Evolutionary conservation across 352 stramenopile species (phyloP), one percentile per base, ranked within the genome.

Genomic region (Plasmopara halstedii): DNA sequence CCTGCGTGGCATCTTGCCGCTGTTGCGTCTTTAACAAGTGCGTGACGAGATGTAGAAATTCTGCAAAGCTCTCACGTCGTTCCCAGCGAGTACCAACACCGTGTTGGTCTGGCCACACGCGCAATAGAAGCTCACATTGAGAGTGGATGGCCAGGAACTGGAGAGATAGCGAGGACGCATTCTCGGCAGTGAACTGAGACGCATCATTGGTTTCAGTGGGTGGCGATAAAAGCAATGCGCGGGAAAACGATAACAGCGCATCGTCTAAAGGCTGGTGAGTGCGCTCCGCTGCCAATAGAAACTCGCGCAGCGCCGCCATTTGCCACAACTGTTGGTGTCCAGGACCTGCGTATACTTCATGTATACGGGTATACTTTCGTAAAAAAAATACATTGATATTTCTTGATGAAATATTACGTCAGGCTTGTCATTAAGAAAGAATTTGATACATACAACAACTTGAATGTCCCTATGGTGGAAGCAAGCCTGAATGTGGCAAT

Each of bases 221-320:
- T 34, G 40, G 32, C 13, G 23, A 38, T 6, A 46, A 46, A 14
- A 37, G 26, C 3, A 76, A 41, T 27, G 58, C 46, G 8, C 46
- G 51, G 0, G 65, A 61, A 40, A 87, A 83, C 25, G 18, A 45
- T 25, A 62, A 27, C 18, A 89, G 54, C 7, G 70, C 61, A 6
- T 47, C 64, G 41, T 89, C 75, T 22, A 89, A 62, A n/a, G 64
- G 60, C 69, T 80, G 67, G 45, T 66, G 73, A 21, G 58, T 37
- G 29, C 73, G 70, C 73, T 87, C 75, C 32, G 59, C 58, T 22
- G 62, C 64, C 42, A 89, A 67, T 46, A 89, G 58, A 46, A 89
- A 65, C 51, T 89, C 73, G 21, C 78, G 78, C 51, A 89, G 56
- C 42, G 53, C 63, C 9, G 42, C 47, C 48, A 49, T 56, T 7